Evolutionary conservation across 139 green algal genomes (phyloP).

Genomic region (Astrephomene gubernaculifera): DNA sequence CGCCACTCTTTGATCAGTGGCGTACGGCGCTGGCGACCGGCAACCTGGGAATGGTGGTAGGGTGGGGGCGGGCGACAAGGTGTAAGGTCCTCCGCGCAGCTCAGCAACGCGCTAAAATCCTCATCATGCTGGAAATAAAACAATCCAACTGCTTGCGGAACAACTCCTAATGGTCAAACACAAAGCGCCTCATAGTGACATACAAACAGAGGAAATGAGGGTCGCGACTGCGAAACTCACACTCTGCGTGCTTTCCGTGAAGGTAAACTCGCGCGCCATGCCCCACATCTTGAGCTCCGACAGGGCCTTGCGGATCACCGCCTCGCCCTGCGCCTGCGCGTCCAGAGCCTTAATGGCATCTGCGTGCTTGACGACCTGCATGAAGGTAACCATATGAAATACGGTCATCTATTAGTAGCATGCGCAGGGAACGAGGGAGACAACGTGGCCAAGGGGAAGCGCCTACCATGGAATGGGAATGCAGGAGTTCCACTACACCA

Average conservation of each 20-base stretch:
- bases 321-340: constrained; percentile 80
- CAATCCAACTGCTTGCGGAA: too few species aligned
- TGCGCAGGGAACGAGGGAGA: too few species aligned
- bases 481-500: too few species aligned
- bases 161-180: not conserved
- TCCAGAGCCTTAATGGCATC: constrained; percentile 80
- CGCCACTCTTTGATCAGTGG: constrained; percentile 88
- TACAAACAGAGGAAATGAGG: too few species aligned
- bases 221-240: not conserved
- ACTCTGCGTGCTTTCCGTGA: constrained; percentile 49
- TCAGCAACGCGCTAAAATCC: too few species aligned
- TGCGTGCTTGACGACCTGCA: constrained; percentile 58
- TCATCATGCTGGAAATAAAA: too few species aligned
- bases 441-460: too few species aligned
- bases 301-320: constrained; percentile 81
- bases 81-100: too few species aligned
- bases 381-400: too few species aligned
- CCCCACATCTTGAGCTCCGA: constrained; percentile 86
- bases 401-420: too few species aligned
- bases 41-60: constrained; percentile 43
- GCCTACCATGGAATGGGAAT: too few species aligned
- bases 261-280: constrained; percentile 75
- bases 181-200: too few species aligned
- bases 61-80: not conserved
- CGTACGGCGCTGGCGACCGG: constrained; percentile 37